Evolutionary conservation across 176 grass and related monocot species (phyloP), one percentile per base, ranked within the genome.

Genomic region (Avena sativa): DNA sequence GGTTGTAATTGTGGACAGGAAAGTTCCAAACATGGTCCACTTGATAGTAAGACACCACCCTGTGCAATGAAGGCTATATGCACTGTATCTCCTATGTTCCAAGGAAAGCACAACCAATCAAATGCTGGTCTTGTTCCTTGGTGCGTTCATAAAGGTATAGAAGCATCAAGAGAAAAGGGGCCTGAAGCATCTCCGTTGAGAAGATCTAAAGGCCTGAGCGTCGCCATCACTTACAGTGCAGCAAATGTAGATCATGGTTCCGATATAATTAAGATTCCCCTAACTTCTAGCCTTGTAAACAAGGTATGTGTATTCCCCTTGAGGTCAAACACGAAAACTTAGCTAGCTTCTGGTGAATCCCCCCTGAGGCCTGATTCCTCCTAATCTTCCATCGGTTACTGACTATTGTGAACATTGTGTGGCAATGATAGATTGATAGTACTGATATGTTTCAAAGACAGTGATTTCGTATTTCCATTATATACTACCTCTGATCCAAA

Each of bases 191-290:
- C 47, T 60, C 65, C 1, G 12, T 50, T 74, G 81, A 84, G 9
- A 3, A 23, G 50, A 66, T 83, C 79, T 55, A 64, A 74, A 32
- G 61, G 81, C 65, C 62, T 48, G 32, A n/a, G 69, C 32, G 70
- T 86, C 78, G 9, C 9, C 46, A 23, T 79, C 25, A 59, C 50
- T 73, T 58, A 43, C n/a, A 80, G n/a, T 63, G 13, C 76, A 36
- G 82, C 67, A 74, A 89, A 67, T 75, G 25, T 66, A 72, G 79
- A 74, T 23, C 71, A 80, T 71, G 30, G 11, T 53, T 88, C 72
- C 79, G 85, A 83, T 36, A 83, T 85, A 79, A 75, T 93, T 67
- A 87, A 86, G 66, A 76, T 93, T 80, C 60, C n/a, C 69, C 64
- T 80, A 47, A 93, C 91, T 28, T 74, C 79, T 79, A 79, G 28